Conservation (phyloP, 2,329 filamentous ascomycete species). For the Penicillium italicum region DNA sequence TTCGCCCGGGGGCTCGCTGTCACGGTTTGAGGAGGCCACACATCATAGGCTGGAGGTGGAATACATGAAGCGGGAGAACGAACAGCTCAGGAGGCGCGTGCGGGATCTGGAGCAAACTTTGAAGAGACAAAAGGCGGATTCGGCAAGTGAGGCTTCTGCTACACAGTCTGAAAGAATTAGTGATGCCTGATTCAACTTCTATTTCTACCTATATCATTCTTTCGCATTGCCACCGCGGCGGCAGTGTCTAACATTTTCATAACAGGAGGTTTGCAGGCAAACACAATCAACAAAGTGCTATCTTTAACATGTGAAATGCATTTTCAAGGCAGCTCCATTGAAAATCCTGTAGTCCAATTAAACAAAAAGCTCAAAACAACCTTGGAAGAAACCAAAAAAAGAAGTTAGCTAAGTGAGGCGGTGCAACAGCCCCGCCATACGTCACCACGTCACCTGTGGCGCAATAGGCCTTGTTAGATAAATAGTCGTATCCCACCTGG, state of each 20-base stretch:
- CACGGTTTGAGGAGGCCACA: slow-evolving; percentile 43
- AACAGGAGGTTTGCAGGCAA: slow-evolving; percentile 14
- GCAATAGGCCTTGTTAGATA: slow-evolving; percentile 13
- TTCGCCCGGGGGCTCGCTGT: slow-evolving; percentile 28
- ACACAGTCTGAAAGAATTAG: not conserved
- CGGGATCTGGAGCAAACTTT: slow-evolving; percentile 43
- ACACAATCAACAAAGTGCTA: slow-evolving; percentile 5
- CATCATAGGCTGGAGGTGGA: slow-evolving; percentile 45
- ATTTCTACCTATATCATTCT: slow-evolving; percentile 3
- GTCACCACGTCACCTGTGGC: slow-evolving; percentile 35
- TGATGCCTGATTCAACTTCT: slow-evolving; percentile 6
- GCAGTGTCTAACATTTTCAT: slow-evolving; percentile 1
- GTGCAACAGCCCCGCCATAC: slow-evolving; percentile 28
- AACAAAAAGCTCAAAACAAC: slow-evolving; percentile 4
- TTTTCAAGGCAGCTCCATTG: not conserved
- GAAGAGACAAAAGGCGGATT: slow-evolving; percentile 29
- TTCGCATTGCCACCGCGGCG: not conserved
- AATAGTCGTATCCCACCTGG: slow-evolving; percentile 4
- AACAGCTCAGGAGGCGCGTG: slow-evolving; percentile 43
- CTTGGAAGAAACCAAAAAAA: not conserved
- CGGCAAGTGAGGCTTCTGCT: not conserved
- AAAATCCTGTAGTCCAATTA: not conserved
- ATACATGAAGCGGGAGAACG: slow-evolving; percentile 46
- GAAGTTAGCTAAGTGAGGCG: slow-evolving; percentile 23
- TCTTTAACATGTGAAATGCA: not conserved